These are phyloP conservation scores for Fusarium nematophilum DNA, from an alignment of 2,329 filamentous ascomycete species.

Conservation along the genomic window DNA sequence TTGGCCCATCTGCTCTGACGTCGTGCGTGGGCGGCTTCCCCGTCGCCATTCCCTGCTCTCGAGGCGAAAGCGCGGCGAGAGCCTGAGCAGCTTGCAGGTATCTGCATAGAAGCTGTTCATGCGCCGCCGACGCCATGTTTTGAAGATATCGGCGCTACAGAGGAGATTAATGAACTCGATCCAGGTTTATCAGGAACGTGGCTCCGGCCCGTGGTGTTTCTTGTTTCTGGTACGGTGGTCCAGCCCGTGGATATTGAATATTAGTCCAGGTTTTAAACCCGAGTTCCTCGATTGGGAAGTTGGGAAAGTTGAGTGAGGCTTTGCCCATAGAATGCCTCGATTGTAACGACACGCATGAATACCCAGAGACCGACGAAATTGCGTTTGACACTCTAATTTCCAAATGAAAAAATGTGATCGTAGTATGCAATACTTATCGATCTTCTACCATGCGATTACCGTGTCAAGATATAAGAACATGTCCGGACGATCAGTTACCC, in stretches of 20 bases:
- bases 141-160: background rate
- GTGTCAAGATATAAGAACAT: too few species aligned
- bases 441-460: too few species aligned
- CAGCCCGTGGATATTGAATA: slow-evolving; percentile 1
- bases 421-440: too few species aligned
- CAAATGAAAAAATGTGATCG: too few species aligned
- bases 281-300: too few species aligned
- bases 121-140: slow-evolving; percentile 35
- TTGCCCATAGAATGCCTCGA: too few species aligned
- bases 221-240: background rate
- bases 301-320: too few species aligned
- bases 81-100: slow-evolving; percentile 40
- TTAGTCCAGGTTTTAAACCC: background rate
- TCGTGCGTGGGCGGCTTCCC: background rate
- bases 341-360: too few species aligned
- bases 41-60: background rate
- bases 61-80: slow-evolving; percentile 14
- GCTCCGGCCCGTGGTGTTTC: background rate
- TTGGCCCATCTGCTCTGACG: background rate
- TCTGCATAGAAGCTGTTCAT: slow-evolving; percentile 36
- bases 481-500: too few species aligned
- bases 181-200: background rate
- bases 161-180: background rate
- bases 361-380: too few species aligned
- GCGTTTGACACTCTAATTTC: too few species aligned